Conservation (phyloP, 108 stramenopile genomes). For the Skeletonema grethae region DNA sequence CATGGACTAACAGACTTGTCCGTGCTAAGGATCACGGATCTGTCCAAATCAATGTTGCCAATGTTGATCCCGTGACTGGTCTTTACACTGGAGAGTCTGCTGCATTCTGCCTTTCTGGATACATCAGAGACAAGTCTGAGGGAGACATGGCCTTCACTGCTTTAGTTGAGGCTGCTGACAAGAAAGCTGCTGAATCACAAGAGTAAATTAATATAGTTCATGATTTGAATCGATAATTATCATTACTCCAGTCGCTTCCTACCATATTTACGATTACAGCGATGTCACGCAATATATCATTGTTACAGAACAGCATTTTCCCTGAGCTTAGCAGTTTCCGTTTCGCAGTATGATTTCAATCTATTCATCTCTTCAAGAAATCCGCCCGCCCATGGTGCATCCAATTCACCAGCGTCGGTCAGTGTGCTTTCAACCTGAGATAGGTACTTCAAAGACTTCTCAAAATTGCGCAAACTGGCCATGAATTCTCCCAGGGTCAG, state of each 20-base stretch:
- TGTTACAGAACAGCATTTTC: constrained; percentile 11
- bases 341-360: constrained; percentile 25
- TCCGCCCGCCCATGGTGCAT: constrained; percentile 32
- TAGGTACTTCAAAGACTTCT: constrained; percentile 32
- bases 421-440: constrained; percentile 25
- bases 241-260: neutral
- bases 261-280: too few relatives aligned
- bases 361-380: constrained; percentile 38
- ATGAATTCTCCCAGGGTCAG: constrained; percentile 44
- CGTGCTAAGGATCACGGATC: constrained; percentile 94
- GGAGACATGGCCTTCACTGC: constrained; percentile 91
- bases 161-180: constrained; percentile 79
- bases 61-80: constrained; percentile 94
- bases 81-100: constrained; percentile 85
- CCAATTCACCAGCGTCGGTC: constrained; percentile 13
- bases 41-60: constrained; percentile 97
- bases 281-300: neutral
- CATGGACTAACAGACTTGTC: constrained; percentile 94
- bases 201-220: constrained; percentile 32
- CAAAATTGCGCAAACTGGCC: constrained; percentile 37
- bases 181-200: constrained; percentile 36
- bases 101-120: constrained; percentile 86
- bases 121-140: constrained; percentile 91
- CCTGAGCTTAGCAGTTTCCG: constrained; percentile 18
- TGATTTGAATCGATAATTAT: constrained; percentile 3